Base-by-base conservation (phyloP, 208 protist species). In the Wallacemonas sp. region DNA sequence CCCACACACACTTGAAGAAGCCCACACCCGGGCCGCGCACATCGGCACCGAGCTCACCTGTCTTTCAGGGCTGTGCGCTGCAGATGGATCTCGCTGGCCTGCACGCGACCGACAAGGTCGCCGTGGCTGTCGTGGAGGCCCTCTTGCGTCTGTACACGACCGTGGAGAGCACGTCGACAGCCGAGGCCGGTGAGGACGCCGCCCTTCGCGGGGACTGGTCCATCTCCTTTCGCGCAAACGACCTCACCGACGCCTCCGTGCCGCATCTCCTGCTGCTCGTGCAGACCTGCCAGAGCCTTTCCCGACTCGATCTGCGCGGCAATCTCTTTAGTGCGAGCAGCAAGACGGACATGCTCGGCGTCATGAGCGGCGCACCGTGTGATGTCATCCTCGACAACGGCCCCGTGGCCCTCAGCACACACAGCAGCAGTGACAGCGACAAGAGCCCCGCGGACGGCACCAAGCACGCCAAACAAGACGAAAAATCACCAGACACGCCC, bases 111-210 rank as follows among this genome's bases (percentile, higher is more conserved):
- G 85, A 94, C 67, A 79, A 76, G 49, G 72, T 79, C 14, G 52
- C 61, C 8, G 74, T 94, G 10, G 87, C 87, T 5, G 48, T 91
- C 12, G 76, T 68, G 14, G 87, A 93, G 73, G 46, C 77, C 16
- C 72, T 93, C 23, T 36, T 91, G 26, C 89, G 87, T 55, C 55
- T 87, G 7, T 67, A 79, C 10, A 25, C 44, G 1, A 42, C 57
- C 0, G 55, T 52, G 39, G 42, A 31, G 23, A 71, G 57, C n/a
- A 18, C 29, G 25, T 41, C 25, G 3, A 16, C 39, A 8, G 29
- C 55, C 50, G 36, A 32, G 12, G 33, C 29, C 12, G 72, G 77
- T 16, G 66, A 57, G 18, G 46, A 45, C 2, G 54, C 20, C n/a
- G 33, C 32, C 7, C 48, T 49, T 29, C 41, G 45, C 48, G 49